Evolutionary conservation across 2,329 filamentous ascomycete genomes (phyloP), one percentile per base, ranked within the genome.

Genomic region (Ambrosiella beaveri): DNA sequence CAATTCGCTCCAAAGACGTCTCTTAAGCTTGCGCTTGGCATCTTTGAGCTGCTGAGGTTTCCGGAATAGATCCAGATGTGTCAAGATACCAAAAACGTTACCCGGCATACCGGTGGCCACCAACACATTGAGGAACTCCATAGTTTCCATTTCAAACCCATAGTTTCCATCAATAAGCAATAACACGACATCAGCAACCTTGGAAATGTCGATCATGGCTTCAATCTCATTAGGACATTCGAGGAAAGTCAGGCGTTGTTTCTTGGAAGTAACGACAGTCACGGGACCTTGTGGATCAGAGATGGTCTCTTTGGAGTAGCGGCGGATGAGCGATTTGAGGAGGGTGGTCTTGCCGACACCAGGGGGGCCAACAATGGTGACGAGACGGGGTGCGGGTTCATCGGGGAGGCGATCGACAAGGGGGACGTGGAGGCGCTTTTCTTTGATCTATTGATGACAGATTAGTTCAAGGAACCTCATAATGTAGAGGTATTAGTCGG

Each of bases 71-170:
- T 98, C 93, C 61, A 98, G 76, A 74, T 98, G 94, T 13, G 93
- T 97, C 50, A 98, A 78, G 59, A 98, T 90, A 56, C 93, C 93
- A 68, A 98, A 97, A 41, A 98, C 90, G 65, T 98, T 98, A 63
- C 93, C 91, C 0, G 94, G 93, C 91, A 98, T 97, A 69, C 93
- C 93, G 37, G 87, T 95, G 1, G 88, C 82, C n/a, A 87, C 85
- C 55, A 98, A 75, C 15, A 96, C 84, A 65, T 96, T 97, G 66
- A 98, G 74, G 62, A 98, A 98, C 71, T 98, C 93, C 93, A 98
- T 98, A 0, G 93, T 98, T 76, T 98, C 93, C 93, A 98, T 98
- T 72, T 98, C 93, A 67, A 98, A 98, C 12, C 93, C 94, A 66
- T 86, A 98, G 71, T 97, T 97, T 58, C 93, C 94, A 68, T 98